These are phyloP conservation scores for Penicillium sp. DNA, from an alignment of 2,329 filamentous ascomycete species.

Conservation along the genomic window DNA sequence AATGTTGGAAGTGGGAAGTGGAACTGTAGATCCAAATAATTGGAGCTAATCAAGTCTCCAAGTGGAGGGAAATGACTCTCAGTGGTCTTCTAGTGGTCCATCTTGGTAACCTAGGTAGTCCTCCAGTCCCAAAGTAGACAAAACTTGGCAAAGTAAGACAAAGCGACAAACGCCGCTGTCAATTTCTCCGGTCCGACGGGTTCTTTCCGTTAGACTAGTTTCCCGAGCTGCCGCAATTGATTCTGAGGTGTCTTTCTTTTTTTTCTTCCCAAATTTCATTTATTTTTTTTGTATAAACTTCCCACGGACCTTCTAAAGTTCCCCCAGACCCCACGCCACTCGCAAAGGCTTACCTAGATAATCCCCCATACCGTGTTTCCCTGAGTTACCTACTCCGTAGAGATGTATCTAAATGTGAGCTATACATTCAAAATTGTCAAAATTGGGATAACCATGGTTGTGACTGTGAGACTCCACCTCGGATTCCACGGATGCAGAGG, in stretches of 20 bases:
- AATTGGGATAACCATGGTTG: not conserved
- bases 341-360: not conserved
- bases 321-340: not conserved
- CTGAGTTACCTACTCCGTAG: not conserved
- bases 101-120: too few relatives aligned
- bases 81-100: too few relatives aligned
- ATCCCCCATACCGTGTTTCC: too few relatives aligned
- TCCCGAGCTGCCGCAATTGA: not conserved
- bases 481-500: conserved; percentile 14
- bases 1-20: not conserved
- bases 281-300: not conserved
- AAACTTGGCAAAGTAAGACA: not conserved
- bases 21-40: not conserved
- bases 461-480: conserved; percentile 15
- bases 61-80: not conserved
- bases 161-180: conserved; percentile 6
- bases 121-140: too few relatives aligned
- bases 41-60: not conserved
- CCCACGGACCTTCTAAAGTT: not conserved
- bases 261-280: not conserved
- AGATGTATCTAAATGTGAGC: not conserved
- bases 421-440: not conserved
- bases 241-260: too few relatives aligned
- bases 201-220: not conserved
- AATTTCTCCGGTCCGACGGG: not conserved